Base-by-base conservation (phyloP, 2,329 filamentous ascomycete genomes). In the Niveomyces coronatus region DNA sequence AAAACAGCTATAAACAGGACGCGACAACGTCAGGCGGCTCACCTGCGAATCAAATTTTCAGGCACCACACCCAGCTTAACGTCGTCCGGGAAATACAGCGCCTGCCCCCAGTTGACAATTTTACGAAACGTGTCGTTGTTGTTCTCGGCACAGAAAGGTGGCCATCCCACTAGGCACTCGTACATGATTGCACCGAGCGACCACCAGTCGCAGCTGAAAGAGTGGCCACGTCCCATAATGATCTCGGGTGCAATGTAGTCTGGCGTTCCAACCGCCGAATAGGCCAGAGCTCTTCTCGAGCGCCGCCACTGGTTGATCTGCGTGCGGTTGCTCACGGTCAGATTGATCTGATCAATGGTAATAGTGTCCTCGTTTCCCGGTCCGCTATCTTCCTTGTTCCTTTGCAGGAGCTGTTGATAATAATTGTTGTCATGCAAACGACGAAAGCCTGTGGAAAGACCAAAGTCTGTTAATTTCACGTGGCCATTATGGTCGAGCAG, bases 271-370 rank as follows among this genome's bases (percentile, higher is more conserved):
- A 98, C 91, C 3, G 91, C 96, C 1, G 91, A 96, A 64, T 98
- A 98, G 11, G 91, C 91, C 75, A 98, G 89, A 58, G 94, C 74
- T 53, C 91, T 76, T 53, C 91, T 82, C 40, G 89, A 96, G 55
- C 94, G 91, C 58, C 91, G 78, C 91, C 91, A 98, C 53, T 94
- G 94, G 63, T 96, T 98, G 67, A 98, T 95, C 61, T 94, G 87
- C 41, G 86, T 82, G 57, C 91, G 85, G 64, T 98, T 96, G 64
- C 87, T 94, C 50, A 98, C 91, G 14, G 91, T 98, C 50, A 98
- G 65, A 58, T 96, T 94, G 58, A 98, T 98, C 61, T 95, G 89
- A 61, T 98, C 91, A 53, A 98, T 81, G 49, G 88, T 88, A 49
- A 96, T 86, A 2, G 89, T 96, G 62, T 85, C 91, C 42, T 91